Base-by-base conservation (phyloP, 495 filamentous ascomycete genomes). In the Neurospora intermedia region DNA sequence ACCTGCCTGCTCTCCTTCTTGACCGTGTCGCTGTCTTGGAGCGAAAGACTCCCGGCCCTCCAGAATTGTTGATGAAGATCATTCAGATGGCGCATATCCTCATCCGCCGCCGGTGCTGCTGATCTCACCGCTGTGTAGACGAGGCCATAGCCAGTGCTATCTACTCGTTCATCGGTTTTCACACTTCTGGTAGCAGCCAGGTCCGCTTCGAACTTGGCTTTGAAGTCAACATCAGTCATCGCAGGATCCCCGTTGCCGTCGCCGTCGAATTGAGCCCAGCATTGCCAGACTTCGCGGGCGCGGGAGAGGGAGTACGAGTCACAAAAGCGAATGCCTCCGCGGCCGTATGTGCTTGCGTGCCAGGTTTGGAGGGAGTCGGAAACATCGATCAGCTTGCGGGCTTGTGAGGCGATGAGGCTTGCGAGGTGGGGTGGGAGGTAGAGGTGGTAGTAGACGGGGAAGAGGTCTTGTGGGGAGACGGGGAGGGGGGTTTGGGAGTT, bases 391-490 rank as follows among this genome's bases (percentile, higher is more conserved):
- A 82, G 40, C 42, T 75, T 81, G 46, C 74, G 74, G 39, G 70
- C 66, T 23, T 80, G 80, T 6, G 45, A 62, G n/a, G 73, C 69
- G 18, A 82, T 71, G 18, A 75, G 66, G 9, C 69, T 70, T 15
- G 75, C 73, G 15, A 72, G 70, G 15, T 45, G 31, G 4, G 72
- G 9, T 27, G 69, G 69, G 42, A 81, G 48, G 66, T 75, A 77
- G 6, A 78, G 38, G 54, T 81, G 74, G 62, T 76, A 82, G 38
- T 79, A 80, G 23, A 79, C 74, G 70, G 76, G 45, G 77, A 78
- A 81, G 4, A 59, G 71, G 31, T 69, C 69, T 7, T 27, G 27
- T 72, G 13, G 20, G 43, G 18, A 3, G 27, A 2, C 6, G 1
- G 46, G 2, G 20, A 15, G 46, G 20, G 20, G 5, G 5, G 20